These are phyloP conservation scores for Agaricales sp. DNA, from an alignment of 1,284 basidiomycete species.

Conservation along the genomic window DNA sequence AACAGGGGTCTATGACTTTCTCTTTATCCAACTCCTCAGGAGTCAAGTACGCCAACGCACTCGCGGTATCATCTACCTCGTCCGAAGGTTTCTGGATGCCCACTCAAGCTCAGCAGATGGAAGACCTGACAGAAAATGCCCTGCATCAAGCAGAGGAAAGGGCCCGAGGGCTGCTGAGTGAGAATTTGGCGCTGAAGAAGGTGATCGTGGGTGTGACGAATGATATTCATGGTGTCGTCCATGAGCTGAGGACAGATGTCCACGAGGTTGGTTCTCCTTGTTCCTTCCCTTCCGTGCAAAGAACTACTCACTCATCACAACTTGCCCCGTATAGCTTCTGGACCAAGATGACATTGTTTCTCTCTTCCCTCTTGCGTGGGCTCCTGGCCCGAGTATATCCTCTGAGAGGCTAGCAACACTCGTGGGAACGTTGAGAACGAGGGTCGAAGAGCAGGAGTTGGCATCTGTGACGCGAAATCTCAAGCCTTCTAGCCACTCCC, in stretches of 20 bases:
- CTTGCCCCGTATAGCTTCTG: background rate
- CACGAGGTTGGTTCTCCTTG: constrained; percentile 32
- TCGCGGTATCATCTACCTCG: background rate
- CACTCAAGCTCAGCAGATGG: background rate
- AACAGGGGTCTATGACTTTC: constrained; percentile 36
- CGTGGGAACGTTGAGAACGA: background rate
- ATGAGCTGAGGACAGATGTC: constrained; percentile 27
- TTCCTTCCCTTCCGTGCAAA: background rate
- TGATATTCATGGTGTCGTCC: constrained; percentile 48
- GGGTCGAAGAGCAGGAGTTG: background rate
- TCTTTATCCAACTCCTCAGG: constrained; percentile 36
- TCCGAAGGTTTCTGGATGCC: background rate
- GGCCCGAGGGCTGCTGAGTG: constrained; percentile 52
- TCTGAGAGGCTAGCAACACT: background rate
- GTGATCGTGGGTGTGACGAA: constrained; percentile 65
- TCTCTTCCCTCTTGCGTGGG: background rate
- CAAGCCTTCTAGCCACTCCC: background rate
- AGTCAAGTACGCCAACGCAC: background rate
- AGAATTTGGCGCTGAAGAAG: constrained; percentile 60
- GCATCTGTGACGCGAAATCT: background rate
- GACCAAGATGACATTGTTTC: background rate
- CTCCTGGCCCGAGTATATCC: background rate
- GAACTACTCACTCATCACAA: background rate
- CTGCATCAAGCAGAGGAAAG: constrained; percentile 68
- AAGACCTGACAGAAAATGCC: constrained; percentile 38